phyloP scores from a whole-genome alignment of 1,284 basidiomycete species.

The Pseudozyma flocculosa region DNA sequence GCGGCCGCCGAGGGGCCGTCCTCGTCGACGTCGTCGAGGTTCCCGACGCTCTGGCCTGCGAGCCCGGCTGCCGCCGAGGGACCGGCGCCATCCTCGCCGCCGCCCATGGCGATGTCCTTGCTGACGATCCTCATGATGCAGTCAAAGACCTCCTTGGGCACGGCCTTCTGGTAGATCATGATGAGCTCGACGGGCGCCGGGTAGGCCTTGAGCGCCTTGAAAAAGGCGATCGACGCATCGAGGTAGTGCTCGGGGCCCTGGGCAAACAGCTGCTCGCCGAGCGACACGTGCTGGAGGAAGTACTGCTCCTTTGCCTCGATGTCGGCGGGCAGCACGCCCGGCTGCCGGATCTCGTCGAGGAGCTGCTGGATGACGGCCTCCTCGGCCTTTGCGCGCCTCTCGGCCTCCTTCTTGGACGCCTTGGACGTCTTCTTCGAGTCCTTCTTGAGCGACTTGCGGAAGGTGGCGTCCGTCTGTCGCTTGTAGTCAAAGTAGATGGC shows the following conservation, averaged over 20 bases:
- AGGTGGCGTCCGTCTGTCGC: slow-evolving; percentile 80
- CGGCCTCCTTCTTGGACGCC: slow-evolving; percentile 63
- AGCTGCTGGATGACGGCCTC: slow-evolving; percentile 42
- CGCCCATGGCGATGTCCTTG: slow-evolving; percentile 71
- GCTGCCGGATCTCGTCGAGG: slow-evolving; percentile 31
- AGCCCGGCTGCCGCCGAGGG: neutral
- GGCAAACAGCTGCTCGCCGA: slow-evolving; percentile 79
- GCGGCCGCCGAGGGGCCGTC: slow-evolving; percentile 15
- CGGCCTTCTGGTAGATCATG: slow-evolving; percentile 81
- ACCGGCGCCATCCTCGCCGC: slow-evolving; percentile 17
- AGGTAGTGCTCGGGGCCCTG: slow-evolving; percentile 65
- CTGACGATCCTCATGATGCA: slow-evolving; percentile 85
- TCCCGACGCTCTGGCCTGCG: neutral
- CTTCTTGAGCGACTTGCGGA: slow-evolving; percentile 87
- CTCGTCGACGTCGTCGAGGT: slow-evolving; percentile 43
- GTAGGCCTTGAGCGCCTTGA: slow-evolving; percentile 89
- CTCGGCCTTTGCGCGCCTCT: slow-evolving; percentile 32
- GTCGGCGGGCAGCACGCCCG: slow-evolving; percentile 62
- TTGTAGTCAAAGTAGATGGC: slow-evolving; percentile 86
- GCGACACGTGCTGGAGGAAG: slow-evolving; percentile 85
- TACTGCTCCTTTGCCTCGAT: slow-evolving; percentile 66
- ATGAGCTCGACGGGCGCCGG: slow-evolving; percentile 83
- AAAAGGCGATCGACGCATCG: slow-evolving; percentile 83
- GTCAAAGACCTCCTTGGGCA: slow-evolving; percentile 83
- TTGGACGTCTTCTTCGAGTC: slow-evolving; percentile 65